These are phyloP conservation scores for Pelagophyceae sp. DNA, from an alignment of 352 stramenopile species.

Conservation along the genomic window DNA sequence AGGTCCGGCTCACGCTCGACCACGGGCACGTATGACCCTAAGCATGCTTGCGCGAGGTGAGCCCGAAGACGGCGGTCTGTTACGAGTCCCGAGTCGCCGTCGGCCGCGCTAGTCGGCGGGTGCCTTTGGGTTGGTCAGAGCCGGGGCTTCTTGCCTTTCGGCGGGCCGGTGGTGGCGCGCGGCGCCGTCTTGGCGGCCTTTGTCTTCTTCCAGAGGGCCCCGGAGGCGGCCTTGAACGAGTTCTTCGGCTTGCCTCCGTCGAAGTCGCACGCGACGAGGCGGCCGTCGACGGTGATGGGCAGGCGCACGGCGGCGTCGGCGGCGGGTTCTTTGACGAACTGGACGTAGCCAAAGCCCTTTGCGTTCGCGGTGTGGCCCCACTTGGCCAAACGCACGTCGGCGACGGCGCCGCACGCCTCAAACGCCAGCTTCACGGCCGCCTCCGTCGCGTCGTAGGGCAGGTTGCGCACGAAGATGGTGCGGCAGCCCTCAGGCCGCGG, in stretches of 20 bases:
- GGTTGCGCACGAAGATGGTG: conserved; percentile 85
- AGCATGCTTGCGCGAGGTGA: too few relatives aligned
- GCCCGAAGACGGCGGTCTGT: too few relatives aligned
- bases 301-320: conserved; percentile 66
- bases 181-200: conserved; percentile 11
- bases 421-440: conserved; percentile 68
- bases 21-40: too few relatives aligned
- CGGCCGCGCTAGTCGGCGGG: too few relatives aligned
- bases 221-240: conserved; percentile 61
- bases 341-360: conserved; percentile 94
- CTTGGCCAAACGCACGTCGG: conserved; percentile 77
- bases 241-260: conserved; percentile 79
- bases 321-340: conserved; percentile 77
- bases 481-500: conserved; percentile 60
- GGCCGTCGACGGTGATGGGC: conserved; percentile 55
- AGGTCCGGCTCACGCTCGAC: too few relatives aligned
- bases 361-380: conserved; percentile 84
- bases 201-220: conserved; percentile 42
- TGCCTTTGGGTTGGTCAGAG: too few relatives aligned
- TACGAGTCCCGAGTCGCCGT: too few relatives aligned
- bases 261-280: conserved; percentile 80
- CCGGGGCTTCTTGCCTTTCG: too few relatives aligned
- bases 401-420: conserved; percentile 56
- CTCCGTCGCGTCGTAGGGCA: conserved; percentile 73
- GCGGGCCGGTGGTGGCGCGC: too few relatives aligned